These are phyloP conservation scores for Geotrichum fermentans DNA, from an alignment of 1,139 yeast genomes.

Conservation along the genomic window DNA sequence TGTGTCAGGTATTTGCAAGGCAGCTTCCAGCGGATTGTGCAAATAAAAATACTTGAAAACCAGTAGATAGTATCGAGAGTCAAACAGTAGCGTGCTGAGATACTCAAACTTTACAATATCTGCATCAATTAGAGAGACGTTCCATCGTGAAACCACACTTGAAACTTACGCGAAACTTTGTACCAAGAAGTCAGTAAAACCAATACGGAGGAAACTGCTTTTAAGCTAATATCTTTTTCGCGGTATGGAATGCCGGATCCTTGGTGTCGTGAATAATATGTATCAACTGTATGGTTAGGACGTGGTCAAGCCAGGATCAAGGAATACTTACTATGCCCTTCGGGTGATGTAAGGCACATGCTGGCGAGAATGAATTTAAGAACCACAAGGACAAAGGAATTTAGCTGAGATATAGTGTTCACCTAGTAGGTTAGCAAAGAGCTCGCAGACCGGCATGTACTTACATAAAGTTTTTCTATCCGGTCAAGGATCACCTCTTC, in stretches of 20 bases:
- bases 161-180: constrained; percentile 48
- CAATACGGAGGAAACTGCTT: constrained; percentile 56
- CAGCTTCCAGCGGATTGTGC: constrained; percentile 37
- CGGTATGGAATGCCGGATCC: constrained; percentile 39
- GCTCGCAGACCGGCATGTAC: background rate
- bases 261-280: constrained; percentile 17
- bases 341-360: constrained; percentile 23
- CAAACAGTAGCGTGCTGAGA: constrained; percentile 66
- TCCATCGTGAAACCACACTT: too few relatives aligned
- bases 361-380: constrained; percentile 56
- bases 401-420: constrained; percentile 49
- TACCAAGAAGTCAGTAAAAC: constrained; percentile 66
- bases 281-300: constrained; percentile 17
- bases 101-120: constrained; percentile 73
- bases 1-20: constrained; percentile 35
- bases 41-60: constrained; percentile 39
- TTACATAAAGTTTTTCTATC: constrained; percentile 63
- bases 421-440: too few relatives aligned
- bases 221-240: constrained; percentile 60
- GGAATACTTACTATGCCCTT: constrained; percentile 15
- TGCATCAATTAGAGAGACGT: background rate
- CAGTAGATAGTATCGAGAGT: constrained; percentile 56
- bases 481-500: constrained; percentile 48
- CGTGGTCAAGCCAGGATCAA: background rate
- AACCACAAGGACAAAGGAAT: constrained; percentile 59